Percentiles rank a stretch among this genome's conserved stretches.
Conservation (phyloP, 2,329 filamentous ascomycete genomes). For the Proliferodiscus dingleyae region DNA sequence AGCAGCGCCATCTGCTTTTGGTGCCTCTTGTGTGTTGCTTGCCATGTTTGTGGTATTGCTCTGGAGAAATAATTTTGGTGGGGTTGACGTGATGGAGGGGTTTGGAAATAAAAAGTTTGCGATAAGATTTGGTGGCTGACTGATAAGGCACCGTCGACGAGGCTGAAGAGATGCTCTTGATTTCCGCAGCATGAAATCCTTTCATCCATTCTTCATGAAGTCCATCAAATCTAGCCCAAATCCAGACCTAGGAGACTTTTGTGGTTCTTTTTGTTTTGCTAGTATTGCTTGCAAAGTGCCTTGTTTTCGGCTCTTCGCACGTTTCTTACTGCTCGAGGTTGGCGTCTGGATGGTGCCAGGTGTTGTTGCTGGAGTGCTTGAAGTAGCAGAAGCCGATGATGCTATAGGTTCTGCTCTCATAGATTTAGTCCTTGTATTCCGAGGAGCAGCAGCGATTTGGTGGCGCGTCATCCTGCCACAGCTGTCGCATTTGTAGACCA, state of each 20-base stretch:
- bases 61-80: conserved; percentile 10
- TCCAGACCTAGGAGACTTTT: conserved; percentile 13
- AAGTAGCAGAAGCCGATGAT: not conserved
- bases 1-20: conserved; percentile 36
- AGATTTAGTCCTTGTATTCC: conserved; percentile 1
- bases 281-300: conserved; percentile 61
- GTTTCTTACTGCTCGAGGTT: conserved; percentile 59
- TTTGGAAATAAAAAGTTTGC: conserved; percentile 7
- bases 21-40: conserved; percentile 35
- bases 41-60: conserved; percentile 38
- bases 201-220: conserved; percentile 34
- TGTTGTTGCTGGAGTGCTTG: conserved; percentile 9
- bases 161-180: conserved; percentile 1
- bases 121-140: not conserved
- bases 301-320: conserved; percentile 57
- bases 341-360: conserved; percentile 33
- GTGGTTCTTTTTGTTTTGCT: conserved; percentile 28
- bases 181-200: not conserved
- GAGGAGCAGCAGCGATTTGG: conserved; percentile 6
- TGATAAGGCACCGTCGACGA: not conserved
- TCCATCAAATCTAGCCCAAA: conserved; percentile 36
- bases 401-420: not conserved
- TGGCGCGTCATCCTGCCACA: conserved; percentile 26
- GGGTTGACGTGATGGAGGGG: conserved; percentile 21
- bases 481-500: conserved; percentile 27